A percentile compares a stretch with the other conserved stretches of the same genome.
phyloP scores from a whole-genome alignment of 2,329 filamentous ascomycete species.

The Colletotrichum noveboracense region DNA sequence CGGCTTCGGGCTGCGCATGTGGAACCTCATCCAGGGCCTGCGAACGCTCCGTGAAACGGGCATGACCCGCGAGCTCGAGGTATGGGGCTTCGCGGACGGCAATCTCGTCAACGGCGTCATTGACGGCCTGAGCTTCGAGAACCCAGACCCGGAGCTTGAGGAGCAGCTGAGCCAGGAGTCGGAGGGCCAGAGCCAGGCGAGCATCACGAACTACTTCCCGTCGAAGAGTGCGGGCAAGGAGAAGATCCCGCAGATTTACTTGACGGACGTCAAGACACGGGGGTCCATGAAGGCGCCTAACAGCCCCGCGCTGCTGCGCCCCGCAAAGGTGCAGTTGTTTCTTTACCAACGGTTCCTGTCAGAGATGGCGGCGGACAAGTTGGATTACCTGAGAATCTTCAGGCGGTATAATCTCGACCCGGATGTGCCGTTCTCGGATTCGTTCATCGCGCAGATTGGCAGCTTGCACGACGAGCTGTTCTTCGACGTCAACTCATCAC shows the following conservation, averaged over 20 bases:
- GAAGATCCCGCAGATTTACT: slow-evolving; percentile 59
- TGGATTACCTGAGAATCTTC: slow-evolving; percentile 74
- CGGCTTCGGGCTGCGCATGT: slow-evolving; percentile 79
- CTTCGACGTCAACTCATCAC: slow-evolving; percentile 46
- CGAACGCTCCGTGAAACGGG: slow-evolving; percentile 74
- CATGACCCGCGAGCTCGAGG: slow-evolving; percentile 75
- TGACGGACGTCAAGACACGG: slow-evolving; percentile 90
- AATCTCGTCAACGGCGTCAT: slow-evolving; percentile 89
- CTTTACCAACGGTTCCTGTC: slow-evolving; percentile 88
- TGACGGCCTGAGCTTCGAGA: slow-evolving; percentile 80
- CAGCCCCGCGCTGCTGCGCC: slow-evolving; percentile 70
- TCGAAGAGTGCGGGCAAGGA: slow-evolving; percentile 20
- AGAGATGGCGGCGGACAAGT: slow-evolving; percentile 71
- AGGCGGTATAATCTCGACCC: slow-evolving; percentile 73
- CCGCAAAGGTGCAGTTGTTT: slow-evolving; percentile 86
- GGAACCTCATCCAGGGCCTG: slow-evolving; percentile 90
- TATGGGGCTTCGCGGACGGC: slow-evolving; percentile 86
- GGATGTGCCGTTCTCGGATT: slow-evolving; percentile 73
- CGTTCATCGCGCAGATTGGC: slow-evolving; percentile 78
- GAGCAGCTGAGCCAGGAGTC: slow-evolving; percentile 52
- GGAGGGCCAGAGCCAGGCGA: slow-evolving; percentile 36
- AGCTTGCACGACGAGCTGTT: slow-evolving; percentile 71
- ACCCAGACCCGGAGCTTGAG: slow-evolving; percentile 76
- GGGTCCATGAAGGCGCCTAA: slow-evolving; percentile 67
- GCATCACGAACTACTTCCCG: slow-evolving; percentile 47